Conservation (phyloP, 768 basidiomycete species). For the Xerocomus potaroensis region DNA sequence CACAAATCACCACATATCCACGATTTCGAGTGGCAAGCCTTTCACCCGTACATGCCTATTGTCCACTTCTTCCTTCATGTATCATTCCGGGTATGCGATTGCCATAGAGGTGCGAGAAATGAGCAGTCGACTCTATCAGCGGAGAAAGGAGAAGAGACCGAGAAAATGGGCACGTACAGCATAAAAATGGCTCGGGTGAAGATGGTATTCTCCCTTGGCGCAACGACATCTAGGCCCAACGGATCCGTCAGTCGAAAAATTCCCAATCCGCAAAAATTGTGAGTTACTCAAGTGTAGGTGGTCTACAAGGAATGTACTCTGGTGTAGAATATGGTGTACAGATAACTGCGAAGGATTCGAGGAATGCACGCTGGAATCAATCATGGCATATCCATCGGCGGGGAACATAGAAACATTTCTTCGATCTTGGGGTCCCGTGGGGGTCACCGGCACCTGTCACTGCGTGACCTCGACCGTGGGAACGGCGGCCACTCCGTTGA, state of each 20-base stretch:
- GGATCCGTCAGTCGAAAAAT: conserved; percentile 90
- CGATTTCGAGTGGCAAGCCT: conserved; percentile 70
- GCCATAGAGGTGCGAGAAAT: neutral
- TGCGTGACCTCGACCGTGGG: too few species aligned
- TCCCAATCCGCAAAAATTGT: conserved; percentile 60
- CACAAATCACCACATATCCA: conserved; percentile 70
- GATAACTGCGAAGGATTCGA: conserved; percentile 90
- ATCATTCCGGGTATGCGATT: neutral
- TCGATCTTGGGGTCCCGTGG: too few species aligned
- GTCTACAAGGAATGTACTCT: conserved; percentile 43
- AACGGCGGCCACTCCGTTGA: too few species aligned
- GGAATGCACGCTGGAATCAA: conserved; percentile 83
- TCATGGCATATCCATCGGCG: conserved; percentile 91
- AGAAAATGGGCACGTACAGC: conserved; percentile 50
- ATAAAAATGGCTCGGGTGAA: conserved; percentile 79
- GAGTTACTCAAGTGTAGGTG: neutral
- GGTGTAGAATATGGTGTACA: conserved; percentile 80
- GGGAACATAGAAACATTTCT: too few species aligned
- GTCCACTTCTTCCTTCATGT: conserved; percentile 60
- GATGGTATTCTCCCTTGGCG: conserved; percentile 77
- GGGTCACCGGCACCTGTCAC: too few species aligned
- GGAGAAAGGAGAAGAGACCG: neutral
- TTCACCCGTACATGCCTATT: conserved; percentile 81
- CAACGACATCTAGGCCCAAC: conserved; percentile 73
- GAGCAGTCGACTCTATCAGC: neutral